Evolutionary conservation across 768 basidiomycete genomes (phyloP).

Genomic region (Boletus vermiculosoides): DNA sequence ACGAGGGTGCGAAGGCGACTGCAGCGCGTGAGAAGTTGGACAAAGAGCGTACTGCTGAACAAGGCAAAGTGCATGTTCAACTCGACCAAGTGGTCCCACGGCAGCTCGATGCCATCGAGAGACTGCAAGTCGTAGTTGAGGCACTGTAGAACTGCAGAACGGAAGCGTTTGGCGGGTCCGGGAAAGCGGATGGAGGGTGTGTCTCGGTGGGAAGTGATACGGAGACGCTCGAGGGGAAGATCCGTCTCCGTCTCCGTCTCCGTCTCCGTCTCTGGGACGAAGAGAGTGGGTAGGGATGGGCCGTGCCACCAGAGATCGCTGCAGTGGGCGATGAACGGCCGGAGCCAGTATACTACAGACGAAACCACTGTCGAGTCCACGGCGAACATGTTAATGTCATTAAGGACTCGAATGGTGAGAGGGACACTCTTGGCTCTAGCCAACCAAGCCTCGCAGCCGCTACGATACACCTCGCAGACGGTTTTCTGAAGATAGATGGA

Average conservation of each 20-base stretch:
- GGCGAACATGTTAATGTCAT: conserved; percentile 19
- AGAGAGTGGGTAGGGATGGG: conserved; percentile 21
- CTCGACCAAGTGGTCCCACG: conserved; percentile 28
- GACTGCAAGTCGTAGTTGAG: conserved; percentile 22
- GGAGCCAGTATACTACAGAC: conserved; percentile 22
- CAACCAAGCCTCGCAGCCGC: conserved; percentile 27
- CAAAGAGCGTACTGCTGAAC: conserved; percentile 22
- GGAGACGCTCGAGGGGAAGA: conserved; percentile 20
- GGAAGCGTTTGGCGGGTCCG: conserved; percentile 15
- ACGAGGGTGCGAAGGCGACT: conserved; percentile 18
- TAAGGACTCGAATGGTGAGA: conserved; percentile 25
- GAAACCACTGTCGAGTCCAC: conserved; percentile 4
- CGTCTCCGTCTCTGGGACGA: conserved; percentile 5
- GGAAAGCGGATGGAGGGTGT: conserved; percentile 17
- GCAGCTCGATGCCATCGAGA: conserved; percentile 24
- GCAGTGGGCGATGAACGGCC: conserved; percentile 21
- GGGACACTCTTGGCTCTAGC: conserved; percentile 30
- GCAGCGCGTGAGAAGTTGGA: conserved; percentile 26
- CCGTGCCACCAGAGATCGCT: conserved; percentile 35
- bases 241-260: not conserved
- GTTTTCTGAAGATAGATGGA: conserved; percentile 20
- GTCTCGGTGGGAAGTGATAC: conserved; percentile 20
- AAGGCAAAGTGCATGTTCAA: conserved; percentile 29
- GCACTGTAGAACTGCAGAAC: conserved; percentile 21
- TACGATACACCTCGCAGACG: conserved; percentile 9